Evolutionary conservation across 192 early-diverging fungal genomes (phyloP), one percentile per base, ranked within the genome.

Genomic region (Coemansia sp.): DNA sequence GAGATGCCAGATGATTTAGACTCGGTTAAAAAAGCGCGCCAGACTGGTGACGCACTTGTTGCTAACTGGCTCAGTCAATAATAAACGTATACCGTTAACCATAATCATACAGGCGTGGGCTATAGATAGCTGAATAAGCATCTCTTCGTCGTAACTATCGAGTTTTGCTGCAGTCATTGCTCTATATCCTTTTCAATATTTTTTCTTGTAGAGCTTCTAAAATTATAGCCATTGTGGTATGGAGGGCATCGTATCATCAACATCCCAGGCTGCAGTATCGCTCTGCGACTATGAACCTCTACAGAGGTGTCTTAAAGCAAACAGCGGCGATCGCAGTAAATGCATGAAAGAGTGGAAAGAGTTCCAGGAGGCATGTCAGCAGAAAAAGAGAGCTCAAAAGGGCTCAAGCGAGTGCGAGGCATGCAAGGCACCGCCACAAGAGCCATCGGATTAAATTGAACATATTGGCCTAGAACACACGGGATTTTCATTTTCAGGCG

Each of bases 301-400:
- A 3, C 69, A 85, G 39, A 57, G 66, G 47, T 88, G 86, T 44
- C 62, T 88, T 1, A 57, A 77, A 48, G 57, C 60, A 18, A 80
- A 86, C 64, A 73, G 75, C 34, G 83, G 83, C 47, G 82, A 88
- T 48, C 73, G 78, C 22, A 71, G 68, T 30, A 84, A 84, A 64
- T 88, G 86, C 40, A 15, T 67, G 22, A 78, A 83, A 45, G 86
- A 88, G 70, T 83, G 84, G 84, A 67, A 78, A 33, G 86, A 78
- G 39, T 88, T 88, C 57, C 75, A 80, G 47, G 55, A 59, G 2
- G 76, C 80, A 13, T 88, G 86, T 55, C 66, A 73, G 62, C 39
- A 81, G 75, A 63, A 80, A 61, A 80, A 68, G 68, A 57, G 66
- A 45, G 33, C 33, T 1, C 15, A 37, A 24, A 38, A 30, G 15